Percentiles rank a stretch among this genome's conserved stretches.
phyloP scores from a whole-genome alignment of 2,329 filamentous ascomycete genomes.

The Aschersonia sp. region DNA sequence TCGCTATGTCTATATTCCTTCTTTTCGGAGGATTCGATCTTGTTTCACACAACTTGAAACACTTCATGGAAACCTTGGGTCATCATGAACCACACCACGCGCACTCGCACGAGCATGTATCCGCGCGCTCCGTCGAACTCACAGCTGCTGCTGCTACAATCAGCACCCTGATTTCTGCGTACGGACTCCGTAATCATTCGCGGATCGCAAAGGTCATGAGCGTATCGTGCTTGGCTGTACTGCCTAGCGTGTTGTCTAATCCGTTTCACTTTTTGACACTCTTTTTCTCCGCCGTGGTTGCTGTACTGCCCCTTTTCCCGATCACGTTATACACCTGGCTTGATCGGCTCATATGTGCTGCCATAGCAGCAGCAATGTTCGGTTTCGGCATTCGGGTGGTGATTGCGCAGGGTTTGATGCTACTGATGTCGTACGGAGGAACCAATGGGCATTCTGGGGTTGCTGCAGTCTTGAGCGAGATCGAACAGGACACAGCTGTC shows the following conservation, averaged over 20 bases:
- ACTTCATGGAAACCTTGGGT: conserved; percentile 57
- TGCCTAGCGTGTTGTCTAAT: conserved; percentile 82
- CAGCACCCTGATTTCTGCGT: conserved; percentile 73
- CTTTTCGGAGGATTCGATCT: conserved; percentile 97
- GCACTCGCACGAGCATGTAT: conserved; percentile 50
- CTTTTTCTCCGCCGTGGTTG: conserved; percentile 66
- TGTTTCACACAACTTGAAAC: conserved; percentile 84
- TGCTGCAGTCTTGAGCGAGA: conserved; percentile 65
- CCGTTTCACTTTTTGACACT: conserved; percentile 91
- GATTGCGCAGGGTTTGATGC: conserved; percentile 77
- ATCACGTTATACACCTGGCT: conserved; percentile 71
- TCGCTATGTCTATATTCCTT: conserved; percentile 89
- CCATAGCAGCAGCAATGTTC: conserved; percentile 82
- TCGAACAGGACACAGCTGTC: conserved; percentile 66
- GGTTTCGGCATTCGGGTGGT: conserved; percentile 71
- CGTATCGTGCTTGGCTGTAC: conserved; percentile 64
- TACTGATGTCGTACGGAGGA: conserved; percentile 73
- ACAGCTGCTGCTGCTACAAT: conserved; percentile 69
- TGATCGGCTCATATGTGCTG: conserved; percentile 66
- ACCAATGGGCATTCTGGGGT: conserved; percentile 33
- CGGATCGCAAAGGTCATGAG: conserved; percentile 87
- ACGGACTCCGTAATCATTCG: conserved; percentile 77
- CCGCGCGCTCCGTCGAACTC: conserved; percentile 64
- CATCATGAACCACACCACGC: conserved; percentile 58
- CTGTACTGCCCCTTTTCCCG: conserved; percentile 69